phyloP scores from a whole-genome alignment of 805 yeast species.

The Cephaloascus fragrans region DNA sequence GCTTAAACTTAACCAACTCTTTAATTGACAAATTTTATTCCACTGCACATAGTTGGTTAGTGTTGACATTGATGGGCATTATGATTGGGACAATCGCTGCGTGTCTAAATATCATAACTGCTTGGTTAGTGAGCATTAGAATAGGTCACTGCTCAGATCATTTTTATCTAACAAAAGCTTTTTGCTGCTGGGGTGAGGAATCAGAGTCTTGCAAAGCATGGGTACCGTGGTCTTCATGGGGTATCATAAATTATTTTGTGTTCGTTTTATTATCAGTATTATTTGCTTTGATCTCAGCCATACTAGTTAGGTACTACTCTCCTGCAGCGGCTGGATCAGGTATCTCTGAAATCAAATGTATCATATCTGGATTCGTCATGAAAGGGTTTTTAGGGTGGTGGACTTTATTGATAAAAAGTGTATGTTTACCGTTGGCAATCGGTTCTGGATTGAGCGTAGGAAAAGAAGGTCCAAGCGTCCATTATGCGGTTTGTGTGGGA shows the following conservation, averaged over 20 bases:
- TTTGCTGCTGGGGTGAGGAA: constrained; percentile 72
- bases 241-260: constrained; percentile 38
- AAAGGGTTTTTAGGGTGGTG: constrained; percentile 65
- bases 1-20: not conserved
- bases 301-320: constrained; percentile 59
- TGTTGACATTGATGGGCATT: constrained; percentile 66
- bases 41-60: constrained; percentile 56
- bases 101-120: constrained; percentile 68
- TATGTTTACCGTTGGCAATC: constrained; percentile 82
- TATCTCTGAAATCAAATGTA: constrained; percentile 91
- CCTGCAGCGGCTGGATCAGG: constrained; percentile 97
- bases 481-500: constrained; percentile 96
- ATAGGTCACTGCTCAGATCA: constrained; percentile 68
- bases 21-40: constrained; percentile 15
- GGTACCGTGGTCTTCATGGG: constrained; percentile 50
- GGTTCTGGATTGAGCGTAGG: constrained; percentile 92
- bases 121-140: constrained; percentile 73
- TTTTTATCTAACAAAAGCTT: constrained; percentile 60
- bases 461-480: constrained; percentile 97
- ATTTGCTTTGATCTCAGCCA: constrained; percentile 59
- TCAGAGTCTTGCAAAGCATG: constrained; percentile 51
- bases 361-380: constrained; percentile 81
- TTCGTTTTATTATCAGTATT: constrained; percentile 51
- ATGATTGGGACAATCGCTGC: constrained; percentile 81
- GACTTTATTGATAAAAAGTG: constrained; percentile 66